Base-by-base conservation (phyloP, 805 yeast species). In the Spathaspora passalidarum region DNA sequence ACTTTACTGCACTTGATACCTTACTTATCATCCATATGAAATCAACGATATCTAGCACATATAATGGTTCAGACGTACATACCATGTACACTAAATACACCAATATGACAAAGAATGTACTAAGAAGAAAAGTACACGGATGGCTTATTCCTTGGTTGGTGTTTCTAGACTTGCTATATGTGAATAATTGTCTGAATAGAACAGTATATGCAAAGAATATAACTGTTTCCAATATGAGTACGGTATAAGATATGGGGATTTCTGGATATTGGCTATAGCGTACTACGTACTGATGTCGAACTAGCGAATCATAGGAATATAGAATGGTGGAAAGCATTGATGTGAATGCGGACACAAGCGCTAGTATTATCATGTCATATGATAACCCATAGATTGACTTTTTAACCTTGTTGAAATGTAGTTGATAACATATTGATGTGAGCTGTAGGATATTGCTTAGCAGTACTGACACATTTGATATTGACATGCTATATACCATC, bases 41-140 rank as follows among this genome's bases (percentile, higher is more conserved):
- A 44, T 75, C 76, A 3, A 73, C 49, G 25, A 69, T 58, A 49
- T 79, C 82, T 17, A 77, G 49, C 21, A 57, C 53, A 42, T 60
- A 64, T 1, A 73, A 26, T 7, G 16, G 34, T 29, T 29, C 34
- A 29, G 6, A 47, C 43, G 20, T 14, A 45, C 25, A 39, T 32
- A 5, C 32, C 34, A 16, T 16, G 25, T 2, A 18, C 2, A n/a
- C 19, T 11, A 54, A 18, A 40, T 45, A 49, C 6, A 48, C n/a
- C 7, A 50, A 38, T 3, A 39, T 41, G 2, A 40, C n/a, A 2
- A 36, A 6, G 14, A 53, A 36, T 3, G 38, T 20, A 2, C 36
- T 20, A 18, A 52, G 5, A 11, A 50, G 18, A 6, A 45, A 21
- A 13, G 42, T 38, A 21, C 42, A 21, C 2, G 51, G 22, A 11